Evolutionary conservation across 768 basidiomycete species (phyloP).

Genomic region (Boletus sensibilis): DNA sequence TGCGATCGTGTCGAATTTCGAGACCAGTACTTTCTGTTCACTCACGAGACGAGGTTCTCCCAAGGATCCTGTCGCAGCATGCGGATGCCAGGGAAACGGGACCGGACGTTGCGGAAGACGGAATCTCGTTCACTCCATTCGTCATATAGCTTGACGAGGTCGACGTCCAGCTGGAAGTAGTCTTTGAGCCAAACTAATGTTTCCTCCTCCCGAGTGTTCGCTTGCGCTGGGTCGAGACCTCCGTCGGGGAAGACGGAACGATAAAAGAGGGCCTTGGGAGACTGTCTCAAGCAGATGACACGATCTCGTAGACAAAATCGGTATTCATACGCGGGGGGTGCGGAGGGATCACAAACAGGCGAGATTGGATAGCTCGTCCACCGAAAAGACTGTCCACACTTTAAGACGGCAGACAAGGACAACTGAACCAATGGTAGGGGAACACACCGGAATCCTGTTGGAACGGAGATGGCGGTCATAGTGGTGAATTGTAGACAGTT

Average conservation of each 20-base stretch:
- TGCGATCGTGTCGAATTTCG: conserved; percentile 10
- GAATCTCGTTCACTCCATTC: conserved; percentile 74
- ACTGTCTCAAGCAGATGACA: conserved; percentile 80
- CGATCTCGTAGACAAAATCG: conserved; percentile 78
- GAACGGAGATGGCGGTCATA: conserved; percentile 13
- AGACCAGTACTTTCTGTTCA: conserved; percentile 20
- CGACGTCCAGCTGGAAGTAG: conserved; percentile 87
- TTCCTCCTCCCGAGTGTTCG: conserved; percentile 50
- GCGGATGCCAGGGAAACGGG: conserved; percentile 76
- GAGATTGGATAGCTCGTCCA: conserved; percentile 57
- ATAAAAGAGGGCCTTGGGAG: conserved; percentile 62
- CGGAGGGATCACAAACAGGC: conserved; percentile 12
- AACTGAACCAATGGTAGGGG: conserved; percentile 66
- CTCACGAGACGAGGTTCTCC: conserved; percentile 93
- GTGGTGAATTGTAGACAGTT: not conserved
- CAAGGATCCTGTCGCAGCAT: conserved; percentile 92
- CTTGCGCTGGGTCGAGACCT: conserved; percentile 33
- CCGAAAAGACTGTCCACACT: conserved; percentile 84
- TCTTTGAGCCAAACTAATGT: conserved; percentile 74
- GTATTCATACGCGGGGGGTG: conserved; percentile 57
- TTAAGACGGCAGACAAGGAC: conserved; percentile 73
- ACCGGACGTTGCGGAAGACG: conserved; percentile 64
- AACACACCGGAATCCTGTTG: conserved; percentile 54
- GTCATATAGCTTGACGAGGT: conserved; percentile 67
- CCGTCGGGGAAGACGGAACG: conserved; percentile 60